Evolutionary conservation across 306 rosid species (phyloP), one percentile per base, ranked within the genome.

Genomic region (Lotus japonicus): DNA sequence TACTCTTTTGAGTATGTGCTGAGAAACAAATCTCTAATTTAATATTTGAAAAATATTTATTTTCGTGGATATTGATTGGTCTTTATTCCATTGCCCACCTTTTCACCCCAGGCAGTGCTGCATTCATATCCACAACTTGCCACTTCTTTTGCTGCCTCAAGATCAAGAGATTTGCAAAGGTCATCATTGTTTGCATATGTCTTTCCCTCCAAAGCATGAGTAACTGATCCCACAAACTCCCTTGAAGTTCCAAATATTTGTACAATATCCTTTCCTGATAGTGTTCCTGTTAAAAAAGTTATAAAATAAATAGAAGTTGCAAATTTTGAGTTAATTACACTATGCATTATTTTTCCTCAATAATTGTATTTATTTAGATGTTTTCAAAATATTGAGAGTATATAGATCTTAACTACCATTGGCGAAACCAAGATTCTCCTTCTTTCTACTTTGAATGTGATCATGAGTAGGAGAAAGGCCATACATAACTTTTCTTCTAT

Each of bases 61-160:
- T 26, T 26, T 38, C 28, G 31, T 14, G 11, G 50, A 38, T 38
- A 16, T 11, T 21, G 12, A 51, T 23, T 43, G 41, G 45, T 39
- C 5, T 14, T 16, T 5, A 9, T 18, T 17, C 10, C 14, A 62
- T 51, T 63, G 28, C 45, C n/a, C n/a, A 88, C 95, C 92, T 83
- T 11, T 41, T 14, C 43, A 1, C 96, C 96, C 97, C 97, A 91
- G 2, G 17, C 42, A n/a, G 89, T 84, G 55, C 74, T 77, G 39
- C 28, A 33, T 58, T 88, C 97, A 35, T 85, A 91, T 4, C 11
- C 70, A 49, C 79, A 82, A 28, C 71, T 31, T 26, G 87, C 76
- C 6, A 91, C 91, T 42, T 74, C 31, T 10, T 3, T 38, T 4
- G 91, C 89, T 42, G 85, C 77, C 54, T 86, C 84, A 5, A 75